These are phyloP conservation scores for Diutina neorugosa DNA, from an alignment of 1,139 yeast species.

Conservation along the genomic window DNA sequence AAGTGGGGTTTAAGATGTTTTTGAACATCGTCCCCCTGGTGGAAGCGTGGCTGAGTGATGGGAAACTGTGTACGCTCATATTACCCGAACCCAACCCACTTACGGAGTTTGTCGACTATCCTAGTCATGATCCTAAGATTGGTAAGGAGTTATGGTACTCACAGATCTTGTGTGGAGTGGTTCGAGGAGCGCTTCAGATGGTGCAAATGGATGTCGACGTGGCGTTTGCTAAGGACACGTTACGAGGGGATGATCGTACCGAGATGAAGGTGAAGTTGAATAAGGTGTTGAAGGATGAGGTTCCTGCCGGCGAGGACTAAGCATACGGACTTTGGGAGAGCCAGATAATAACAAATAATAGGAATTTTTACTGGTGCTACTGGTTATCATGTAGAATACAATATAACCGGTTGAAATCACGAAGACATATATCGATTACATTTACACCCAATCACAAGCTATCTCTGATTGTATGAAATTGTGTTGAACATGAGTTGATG, in stretches of 20 bases:
- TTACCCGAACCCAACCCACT: conserved; percentile 72
- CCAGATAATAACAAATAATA: too few species aligned
- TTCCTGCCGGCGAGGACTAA: conserved; percentile 93
- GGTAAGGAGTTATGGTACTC: conserved; percentile 80
- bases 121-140: conserved; percentile 55
- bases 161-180: conserved; percentile 79
- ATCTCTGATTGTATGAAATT: too few species aligned
- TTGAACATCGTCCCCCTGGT: conserved; percentile 70
- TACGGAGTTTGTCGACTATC: conserved; percentile 90
- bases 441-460: too few species aligned
- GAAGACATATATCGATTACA: too few species aligned
- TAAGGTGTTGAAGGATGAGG: conserved; percentile 77
- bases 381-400: too few species aligned
- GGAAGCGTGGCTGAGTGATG: conserved; percentile 68
- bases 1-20: conserved; percentile 84
- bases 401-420: too few species aligned
- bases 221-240: conserved; percentile 62
- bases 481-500: too few species aligned
- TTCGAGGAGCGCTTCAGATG: conserved; percentile 90
- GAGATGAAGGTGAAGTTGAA: conserved; percentile 67
- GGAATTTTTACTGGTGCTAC: too few species aligned
- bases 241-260: conserved; percentile 75
- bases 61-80: conserved; percentile 60
- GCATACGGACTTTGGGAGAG: too few species aligned
- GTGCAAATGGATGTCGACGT: conserved; percentile 89